Evolutionary conservation across 495 filamentous ascomycete genomes (phyloP), one percentile per base, ranked within the genome.

Genomic region (Podospora didyma): DNA sequence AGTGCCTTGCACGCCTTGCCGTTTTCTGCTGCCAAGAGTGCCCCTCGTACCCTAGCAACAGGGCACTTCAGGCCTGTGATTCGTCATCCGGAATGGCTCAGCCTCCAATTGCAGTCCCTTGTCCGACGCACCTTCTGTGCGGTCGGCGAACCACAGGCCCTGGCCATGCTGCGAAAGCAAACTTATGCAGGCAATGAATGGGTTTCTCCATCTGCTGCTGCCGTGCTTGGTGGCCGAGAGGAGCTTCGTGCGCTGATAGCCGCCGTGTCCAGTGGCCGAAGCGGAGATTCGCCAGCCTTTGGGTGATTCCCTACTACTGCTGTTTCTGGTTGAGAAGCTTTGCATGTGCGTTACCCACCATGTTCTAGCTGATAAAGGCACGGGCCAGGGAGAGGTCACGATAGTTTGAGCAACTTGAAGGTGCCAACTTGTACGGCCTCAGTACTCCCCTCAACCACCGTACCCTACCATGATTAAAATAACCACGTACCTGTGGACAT

Each of bases 1-100:
- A 70, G 69, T 75, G 69, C 73, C 72, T 74, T 74, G 70, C 69
- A 68, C 74, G 69, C 73, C 72, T 74, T 75, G 70, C 69, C 68
- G 65, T 62, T 59, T 65, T 57, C 47, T 72, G 68, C 67, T 64
- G 49, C 54, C 14, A 56, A 55, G 64, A 31, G 65, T 35, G 22
- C 41, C 44, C 46, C 50, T 57, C 51, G 58, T 53, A 69, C 63
- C 57, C 64, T 35, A 34, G 64, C 44, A 21, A 49, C 20, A 54
- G 56, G 54, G 62, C 58, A 46, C 28, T 22, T 63, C 31, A 51
- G 63, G 22, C 21, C 44, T 64, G 53, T 62, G 60, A 75, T 75
- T 75, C 66, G 73, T 41, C 56, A 49, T 14, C 49, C 51, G 58
- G n/a, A n/a, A n/a, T n/a, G 57, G 60, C 67, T 62, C 56, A 61